Evolutionary conservation across 1,284 basidiomycete genomes (phyloP).

Genomic region (Veloboletus limbatus): DNA sequence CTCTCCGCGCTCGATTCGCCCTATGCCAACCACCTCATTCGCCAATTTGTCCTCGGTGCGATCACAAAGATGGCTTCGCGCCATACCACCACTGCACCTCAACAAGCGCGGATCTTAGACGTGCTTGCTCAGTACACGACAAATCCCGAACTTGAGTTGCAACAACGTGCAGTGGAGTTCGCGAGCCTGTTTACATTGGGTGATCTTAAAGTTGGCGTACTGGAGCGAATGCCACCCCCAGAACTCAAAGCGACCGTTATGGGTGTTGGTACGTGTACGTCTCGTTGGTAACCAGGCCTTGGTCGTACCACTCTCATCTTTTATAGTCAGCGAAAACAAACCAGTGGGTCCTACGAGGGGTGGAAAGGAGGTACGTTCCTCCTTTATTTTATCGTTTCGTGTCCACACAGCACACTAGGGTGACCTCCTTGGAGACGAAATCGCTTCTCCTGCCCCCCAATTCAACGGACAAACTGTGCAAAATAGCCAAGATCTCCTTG

Average conservation of each 20-base stretch:
- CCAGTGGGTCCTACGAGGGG: constrained; percentile 85
- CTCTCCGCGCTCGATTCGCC: constrained; percentile 90
- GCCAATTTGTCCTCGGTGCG: constrained; percentile 90
- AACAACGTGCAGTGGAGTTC: constrained; percentile 96
- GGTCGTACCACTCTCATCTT: constrained; percentile 1
- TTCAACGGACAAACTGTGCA: constrained; percentile 48
- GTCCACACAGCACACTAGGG: constrained; percentile 37
- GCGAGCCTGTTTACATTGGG: constrained; percentile 76
- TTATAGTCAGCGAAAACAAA: constrained; percentile 85
- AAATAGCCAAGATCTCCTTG: constrained; percentile 86
- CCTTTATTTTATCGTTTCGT: constrained; percentile 4
- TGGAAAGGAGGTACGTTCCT: constrained; percentile 62
- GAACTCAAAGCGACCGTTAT: constrained; percentile 94
- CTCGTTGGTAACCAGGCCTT: neutral
- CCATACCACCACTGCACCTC: constrained; percentile 55
- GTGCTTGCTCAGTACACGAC: constrained; percentile 78
- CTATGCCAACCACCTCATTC: constrained; percentile 87
- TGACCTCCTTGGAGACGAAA: constrained; percentile 79
- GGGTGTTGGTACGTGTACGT: constrained; percentile 75
- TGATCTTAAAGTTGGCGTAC: constrained; percentile 82
- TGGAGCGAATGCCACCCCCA: constrained; percentile 98
- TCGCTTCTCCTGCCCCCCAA: constrained; percentile 38
- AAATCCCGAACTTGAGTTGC: constrained; percentile 90
- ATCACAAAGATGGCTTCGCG: constrained; percentile 91
- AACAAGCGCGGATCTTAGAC: constrained; percentile 77